Evolutionary conservation across 1,139 yeast species (phyloP), one percentile per base, ranked within the genome.

Genomic region (Yamadazyma membranifaciens): DNA sequence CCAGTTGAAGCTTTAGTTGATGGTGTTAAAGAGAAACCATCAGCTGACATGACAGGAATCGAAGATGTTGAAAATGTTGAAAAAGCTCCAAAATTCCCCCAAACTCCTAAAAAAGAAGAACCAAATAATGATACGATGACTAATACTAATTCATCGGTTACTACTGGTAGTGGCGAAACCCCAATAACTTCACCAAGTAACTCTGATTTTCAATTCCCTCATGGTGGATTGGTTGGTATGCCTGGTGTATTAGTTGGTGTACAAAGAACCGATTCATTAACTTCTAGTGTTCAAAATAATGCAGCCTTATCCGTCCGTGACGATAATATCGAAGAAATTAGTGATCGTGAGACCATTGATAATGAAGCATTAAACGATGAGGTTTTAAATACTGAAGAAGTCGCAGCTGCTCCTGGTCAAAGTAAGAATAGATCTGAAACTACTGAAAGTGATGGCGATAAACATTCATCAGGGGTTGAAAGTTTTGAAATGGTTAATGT

Each of bases 211-310:
- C 78, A 67, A 46, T 74, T 71, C 72, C 66, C 82, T 58, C 64
- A 79, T 81, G 75, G 75, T 16, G 71, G 75, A 10, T 54, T 71
- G 63, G 71, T 66, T 4, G 75, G 75, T 1, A 67, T 72, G 71
- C 77, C 78, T 2, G 75, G 76, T 7, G 75, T 65, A 3, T 59
- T 69, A 38, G 69, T 67, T 17, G 75, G 75, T 2, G 74, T 72
- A 6, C 76, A 69, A 52, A 61, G 78, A 49, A 86, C 95, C 2
- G 89, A 83, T 47, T 87, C 96, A 0, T 78, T 86, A 39, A 85
- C 96, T 0, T 88, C 96, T 0, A 87, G 96, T 41, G 95, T 89
- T 14, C 94, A 87, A 54, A 89, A 89, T 62, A 89, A 91, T 58
- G 89, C 97, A 2, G 91, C 97, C 0, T 78, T 82, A 60, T 87